Conservation (phyloP, 306 rosid genomes). For the Quercus agrifolia region DNA sequence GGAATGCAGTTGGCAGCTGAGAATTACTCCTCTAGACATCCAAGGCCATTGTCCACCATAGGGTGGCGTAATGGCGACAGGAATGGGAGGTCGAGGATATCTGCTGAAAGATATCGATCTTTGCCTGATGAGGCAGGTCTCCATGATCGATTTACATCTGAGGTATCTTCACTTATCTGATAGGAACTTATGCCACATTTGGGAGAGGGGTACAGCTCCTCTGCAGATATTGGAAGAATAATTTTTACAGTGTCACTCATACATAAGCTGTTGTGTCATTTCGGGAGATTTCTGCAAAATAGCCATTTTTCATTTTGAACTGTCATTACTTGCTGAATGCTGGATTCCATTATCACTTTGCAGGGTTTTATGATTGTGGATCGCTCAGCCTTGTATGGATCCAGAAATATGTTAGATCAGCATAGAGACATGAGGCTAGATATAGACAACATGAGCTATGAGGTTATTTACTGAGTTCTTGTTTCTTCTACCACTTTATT, state of each 20-base stretch:
- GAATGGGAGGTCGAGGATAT: conserved; percentile 68
- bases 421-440: conserved; percentile 92
- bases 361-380: conserved; percentile 77
- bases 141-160: conserved; percentile 38
- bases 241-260: not conserved
- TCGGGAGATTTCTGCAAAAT: not conserved
- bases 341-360: not conserved
- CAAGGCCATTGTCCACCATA: conserved; percentile 41
- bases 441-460: conserved; percentile 79
- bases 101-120: conserved; percentile 33
- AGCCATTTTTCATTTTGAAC: not conserved
- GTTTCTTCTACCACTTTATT: not conserved
- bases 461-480: conserved; percentile 39
- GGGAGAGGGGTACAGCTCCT: not conserved
- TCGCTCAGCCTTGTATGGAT: conserved; percentile 51
- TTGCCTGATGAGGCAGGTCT: conserved; percentile 23
- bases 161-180: conserved; percentile 21
- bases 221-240: not conserved
- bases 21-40: conserved; percentile 55
- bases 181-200: not conserved
- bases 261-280: not conserved
- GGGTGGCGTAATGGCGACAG: conserved; percentile 67
- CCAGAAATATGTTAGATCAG: conserved; percentile 67
- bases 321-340: not conserved
- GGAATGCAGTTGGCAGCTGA: conserved; percentile 60